Conservation (phyloP, 2,329 filamentous ascomycete species). For the Thielaviopsis cerberus region DNA sequence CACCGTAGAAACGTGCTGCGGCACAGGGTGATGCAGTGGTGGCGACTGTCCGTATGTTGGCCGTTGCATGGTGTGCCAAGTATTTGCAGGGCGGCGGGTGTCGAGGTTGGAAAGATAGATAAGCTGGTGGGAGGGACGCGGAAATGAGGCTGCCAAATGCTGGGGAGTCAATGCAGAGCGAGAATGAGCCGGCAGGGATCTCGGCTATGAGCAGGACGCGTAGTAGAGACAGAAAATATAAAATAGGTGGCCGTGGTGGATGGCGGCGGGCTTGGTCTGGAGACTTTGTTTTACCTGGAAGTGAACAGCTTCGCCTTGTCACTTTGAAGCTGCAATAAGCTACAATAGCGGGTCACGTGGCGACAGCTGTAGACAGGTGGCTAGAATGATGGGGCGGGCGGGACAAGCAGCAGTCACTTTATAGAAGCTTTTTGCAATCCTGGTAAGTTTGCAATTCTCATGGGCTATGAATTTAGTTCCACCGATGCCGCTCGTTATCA, state of each 20-base stretch:
- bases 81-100: not conserved
- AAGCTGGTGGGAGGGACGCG: no score
- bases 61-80: slow-evolving; percentile 53
- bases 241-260: not conserved
- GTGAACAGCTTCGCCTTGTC: slow-evolving; percentile 8
- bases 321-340: not conserved
- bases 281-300: not conserved
- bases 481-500: not conserved
- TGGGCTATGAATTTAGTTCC: not conserved
- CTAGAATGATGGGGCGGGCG: not conserved
- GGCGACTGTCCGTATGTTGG: slow-evolving; percentile 72
- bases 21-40: slow-evolving; percentile 88
- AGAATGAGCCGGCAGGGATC: not conserved
- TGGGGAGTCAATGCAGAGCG: no score
- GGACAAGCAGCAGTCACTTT: no score
- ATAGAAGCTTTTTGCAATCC: no score
- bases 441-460: no score
- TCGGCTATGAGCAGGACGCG: not conserved
- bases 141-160: no score
- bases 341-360: not conserved
- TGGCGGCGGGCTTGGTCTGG: not conserved
- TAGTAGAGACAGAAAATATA: not conserved
- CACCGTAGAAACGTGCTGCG: slow-evolving; percentile 94
- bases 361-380: not conserved
- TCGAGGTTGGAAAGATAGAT: not conserved